A percentile compares a stretch with the other conserved stretches of the same genome.
phyloP scores from a whole-genome alignment of 139 green algal species.

The Micromonas commoda region DNA sequence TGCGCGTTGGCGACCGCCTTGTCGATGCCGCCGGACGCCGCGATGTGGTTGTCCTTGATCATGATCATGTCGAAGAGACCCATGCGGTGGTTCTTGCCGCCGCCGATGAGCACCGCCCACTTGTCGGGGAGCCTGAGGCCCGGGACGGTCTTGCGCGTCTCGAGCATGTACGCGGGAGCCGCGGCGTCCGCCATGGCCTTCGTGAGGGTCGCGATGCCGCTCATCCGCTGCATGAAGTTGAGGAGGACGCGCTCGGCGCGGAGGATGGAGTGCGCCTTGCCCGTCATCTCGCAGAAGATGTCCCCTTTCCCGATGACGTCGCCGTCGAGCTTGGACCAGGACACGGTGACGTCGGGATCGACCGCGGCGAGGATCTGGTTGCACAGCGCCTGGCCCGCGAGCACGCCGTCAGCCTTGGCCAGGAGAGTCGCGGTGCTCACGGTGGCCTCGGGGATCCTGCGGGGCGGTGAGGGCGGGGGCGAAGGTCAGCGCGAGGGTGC shows the following conservation, averaged over 20 bases:
- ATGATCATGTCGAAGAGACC: conserved; percentile 97
- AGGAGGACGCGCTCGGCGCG: conserved; percentile 87
- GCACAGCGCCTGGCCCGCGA: conserved; percentile 81
- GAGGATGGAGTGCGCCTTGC: conserved; percentile 77
- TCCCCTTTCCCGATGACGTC: conserved; percentile 48
- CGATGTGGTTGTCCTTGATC: conserved; percentile 99
- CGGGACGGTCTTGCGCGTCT: conserved; percentile 93
- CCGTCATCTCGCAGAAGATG: conserved; percentile 39
- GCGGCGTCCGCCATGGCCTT: conserved; percentile 40
- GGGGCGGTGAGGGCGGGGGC: conserved; percentile 43
- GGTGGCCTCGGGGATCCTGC: conserved; percentile 58
- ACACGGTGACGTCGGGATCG: conserved; percentile 63
- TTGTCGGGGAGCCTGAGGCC: conserved; percentile 91
- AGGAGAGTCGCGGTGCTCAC: conserved; percentile 75
- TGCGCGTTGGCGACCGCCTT: conserved; percentile 45
- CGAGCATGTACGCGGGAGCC: conserved; percentile 55
- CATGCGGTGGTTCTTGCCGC: conserved; percentile 72
- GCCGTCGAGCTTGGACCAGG: conserved; percentile 46
- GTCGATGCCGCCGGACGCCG: conserved; percentile 80
- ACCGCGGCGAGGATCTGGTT: conserved; percentile 70
- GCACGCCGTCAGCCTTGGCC: conserved; percentile 78
- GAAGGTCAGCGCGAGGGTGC: neutral
- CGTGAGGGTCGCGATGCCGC: conserved; percentile 79
- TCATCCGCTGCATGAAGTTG: conserved; percentile 95
- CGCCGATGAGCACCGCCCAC: conserved; percentile 90